Evolutionary conservation across 2,329 filamentous ascomycete species (phyloP).

Genomic region (Epichloe typhina): DNA sequence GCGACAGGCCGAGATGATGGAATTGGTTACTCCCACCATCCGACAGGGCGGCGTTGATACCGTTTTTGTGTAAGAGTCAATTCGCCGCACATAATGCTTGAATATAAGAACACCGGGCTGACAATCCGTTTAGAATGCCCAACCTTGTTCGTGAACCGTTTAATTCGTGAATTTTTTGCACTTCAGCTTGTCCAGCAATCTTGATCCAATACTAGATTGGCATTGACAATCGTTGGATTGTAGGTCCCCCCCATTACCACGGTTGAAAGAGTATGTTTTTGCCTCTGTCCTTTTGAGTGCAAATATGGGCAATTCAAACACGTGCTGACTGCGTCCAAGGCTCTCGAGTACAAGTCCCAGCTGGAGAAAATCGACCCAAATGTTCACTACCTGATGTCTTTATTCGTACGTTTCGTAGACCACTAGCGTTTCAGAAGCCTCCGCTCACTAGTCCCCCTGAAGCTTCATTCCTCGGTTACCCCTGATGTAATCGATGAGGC

Average conservation of each 20-base stretch:
- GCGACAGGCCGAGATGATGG: constrained; percentile 53
- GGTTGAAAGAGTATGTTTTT: constrained; percentile 24
- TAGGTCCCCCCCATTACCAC: constrained; percentile 48
- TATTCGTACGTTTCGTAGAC: constrained; percentile 2
- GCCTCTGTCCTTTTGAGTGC: too few relatives aligned
- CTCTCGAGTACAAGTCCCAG: constrained; percentile 50
- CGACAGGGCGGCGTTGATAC: constrained; percentile 52
- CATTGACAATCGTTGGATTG: background rate
- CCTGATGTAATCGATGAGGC: constrained; percentile 61
- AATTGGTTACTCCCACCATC: constrained; percentile 36
- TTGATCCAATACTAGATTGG: background rate
- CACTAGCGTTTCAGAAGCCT: background rate
- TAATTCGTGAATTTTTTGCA: background rate
- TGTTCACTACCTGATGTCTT: constrained; percentile 60
- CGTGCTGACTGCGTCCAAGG: constrained; percentile 27
- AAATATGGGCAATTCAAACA: constrained; percentile 5
- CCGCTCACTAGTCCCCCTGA: background rate
- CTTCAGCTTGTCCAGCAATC: background rate
- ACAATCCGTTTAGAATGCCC: constrained; percentile 30
- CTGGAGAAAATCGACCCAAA: constrained; percentile 46
- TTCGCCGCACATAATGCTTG: background rate
- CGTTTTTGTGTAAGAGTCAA: constrained; percentile 29
- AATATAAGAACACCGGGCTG: background rate
- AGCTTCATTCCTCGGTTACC: constrained; percentile 48
- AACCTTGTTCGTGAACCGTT: constrained; percentile 34